Evolutionary conservation across 148 eudicot species (phyloP).

Genomic region (Pouteria glomerata): DNA sequence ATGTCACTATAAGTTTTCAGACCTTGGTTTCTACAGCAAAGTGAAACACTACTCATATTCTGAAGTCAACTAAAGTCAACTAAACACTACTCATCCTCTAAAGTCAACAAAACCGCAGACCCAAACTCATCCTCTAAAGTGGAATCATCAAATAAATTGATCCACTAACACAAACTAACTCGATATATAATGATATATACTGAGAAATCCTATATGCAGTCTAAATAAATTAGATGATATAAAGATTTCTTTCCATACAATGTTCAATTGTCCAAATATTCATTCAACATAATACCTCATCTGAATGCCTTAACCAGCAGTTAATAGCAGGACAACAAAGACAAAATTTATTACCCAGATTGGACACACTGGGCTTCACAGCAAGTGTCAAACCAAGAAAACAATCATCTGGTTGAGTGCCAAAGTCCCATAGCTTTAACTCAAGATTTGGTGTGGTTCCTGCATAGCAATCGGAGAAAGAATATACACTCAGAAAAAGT

Average conservation of each 20-base stretch:
- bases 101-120: too few relatives aligned
- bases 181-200: not conserved
- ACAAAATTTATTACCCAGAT: constrained; percentile 39
- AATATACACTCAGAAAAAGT: not conserved
- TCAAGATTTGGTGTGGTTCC: constrained; percentile 80
- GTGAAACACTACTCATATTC: too few relatives aligned
- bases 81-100: too few relatives aligned
- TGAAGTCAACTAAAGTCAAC: too few relatives aligned
- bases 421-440: constrained; percentile 82
- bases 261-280: not conserved
- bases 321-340: too few relatives aligned
- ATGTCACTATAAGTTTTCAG: not conserved
- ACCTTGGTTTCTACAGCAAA: not conserved
- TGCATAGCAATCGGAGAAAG: constrained; percentile 21
- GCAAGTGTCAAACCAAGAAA: constrained; percentile 87
- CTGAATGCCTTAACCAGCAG: too few relatives aligned
- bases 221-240: not conserved
- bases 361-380: constrained; percentile 66
- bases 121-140: not conserved
- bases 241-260: not conserved
- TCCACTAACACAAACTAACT: not conserved
- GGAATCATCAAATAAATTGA: not conserved
- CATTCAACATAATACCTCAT: not conserved
- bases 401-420: constrained; percentile 70
- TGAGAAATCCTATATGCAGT: not conserved